Percentiles rank a stretch among this genome's conserved stretches.
Conservation (phyloP, 2,329 filamentous ascomycete genomes). For the Exophiala sp. region DNA sequence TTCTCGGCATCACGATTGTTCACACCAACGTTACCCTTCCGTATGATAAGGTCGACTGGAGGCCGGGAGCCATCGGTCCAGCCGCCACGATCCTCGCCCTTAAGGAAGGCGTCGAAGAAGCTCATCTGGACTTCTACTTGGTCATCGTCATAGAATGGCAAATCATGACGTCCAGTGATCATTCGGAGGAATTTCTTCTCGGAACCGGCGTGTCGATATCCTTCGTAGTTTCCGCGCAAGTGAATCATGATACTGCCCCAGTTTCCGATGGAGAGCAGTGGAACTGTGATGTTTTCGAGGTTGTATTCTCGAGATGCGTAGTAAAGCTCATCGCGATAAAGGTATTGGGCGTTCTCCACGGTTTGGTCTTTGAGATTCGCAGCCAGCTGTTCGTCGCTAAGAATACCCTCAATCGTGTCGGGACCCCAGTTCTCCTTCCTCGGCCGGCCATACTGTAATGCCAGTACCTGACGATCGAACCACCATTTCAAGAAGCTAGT, state of each 20-base stretch:
- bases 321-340: conserved; percentile 61
- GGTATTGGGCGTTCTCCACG: conserved; percentile 46
- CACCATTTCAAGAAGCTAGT: conserved; percentile 60
- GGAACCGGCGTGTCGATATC: conserved; percentile 59
- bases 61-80: conserved; percentile 44
- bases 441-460: conserved; percentile 63
- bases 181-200: conserved; percentile 66
- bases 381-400: conserved; percentile 34
- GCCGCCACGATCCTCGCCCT: conserved; percentile 57
- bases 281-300: conserved; percentile 63
- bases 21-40: conserved; percentile 53
- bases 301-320: conserved; percentile 63
- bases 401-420: conserved; percentile 39
- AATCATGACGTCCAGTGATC: conserved; percentile 66
- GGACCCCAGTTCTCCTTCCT: conserved; percentile 52
- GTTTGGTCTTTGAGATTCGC: conserved; percentile 40
- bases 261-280: conserved; percentile 64
- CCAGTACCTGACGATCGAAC: conserved; percentile 43
- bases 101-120: conserved; percentile 69
- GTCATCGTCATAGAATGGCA: conserved; percentile 68
- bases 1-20: background rate
- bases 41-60: conserved; percentile 58
- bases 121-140: conserved; percentile 64
- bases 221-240: conserved; percentile 64
- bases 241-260: conserved; percentile 69